phyloP scores from a whole-genome alignment of 768 basidiomycete species.

The Cystofilobasidium ferigula region DNA sequence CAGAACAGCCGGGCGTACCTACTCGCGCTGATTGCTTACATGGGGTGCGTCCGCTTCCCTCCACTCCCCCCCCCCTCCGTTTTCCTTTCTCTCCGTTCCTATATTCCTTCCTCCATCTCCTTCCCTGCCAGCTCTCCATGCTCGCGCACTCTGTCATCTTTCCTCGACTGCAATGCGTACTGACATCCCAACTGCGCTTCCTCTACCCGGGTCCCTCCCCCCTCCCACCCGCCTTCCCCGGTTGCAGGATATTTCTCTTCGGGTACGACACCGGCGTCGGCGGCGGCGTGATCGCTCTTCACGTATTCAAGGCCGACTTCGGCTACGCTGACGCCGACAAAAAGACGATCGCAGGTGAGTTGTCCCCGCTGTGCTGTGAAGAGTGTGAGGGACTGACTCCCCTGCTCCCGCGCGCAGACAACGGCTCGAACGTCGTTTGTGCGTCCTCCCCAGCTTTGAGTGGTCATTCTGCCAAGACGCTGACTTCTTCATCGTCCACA shows the following conservation, averaged over 20 bases:
- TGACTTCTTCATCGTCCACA: neutral
- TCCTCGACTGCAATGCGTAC: too few relatives aligned
- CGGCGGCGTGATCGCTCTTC: conserved; percentile 46
- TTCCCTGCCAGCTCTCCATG: too few relatives aligned
- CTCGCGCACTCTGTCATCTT: too few relatives aligned
- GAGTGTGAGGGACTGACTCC: conserved; percentile 54
- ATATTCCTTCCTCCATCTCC: neutral
- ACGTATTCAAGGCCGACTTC: neutral
- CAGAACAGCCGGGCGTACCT: conserved; percentile 16
- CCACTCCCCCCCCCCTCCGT: neutral
- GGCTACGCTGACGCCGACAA: conserved; percentile 29
- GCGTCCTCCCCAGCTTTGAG: too few relatives aligned
- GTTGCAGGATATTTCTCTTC: too few relatives aligned
- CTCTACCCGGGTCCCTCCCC: conserved; percentile 32
- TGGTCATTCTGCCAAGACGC: too few relatives aligned
- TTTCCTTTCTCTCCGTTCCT: neutral
- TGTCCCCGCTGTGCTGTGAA: too few relatives aligned
- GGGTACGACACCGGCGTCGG: conserved; percentile 47
- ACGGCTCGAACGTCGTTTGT: conserved; percentile 76
- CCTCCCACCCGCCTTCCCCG: too few relatives aligned
- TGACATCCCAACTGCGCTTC: too few relatives aligned
- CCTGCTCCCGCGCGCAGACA: conserved; percentile 40
- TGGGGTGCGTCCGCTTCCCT: neutral
- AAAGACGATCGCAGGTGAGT: too few relatives aligned
- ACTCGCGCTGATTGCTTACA: neutral